Percentiles rank a stretch among this genome's conserved stretches.
Conservation (phyloP, 495 filamentous ascomycete genomes). For the Hypoxylon lienhwacheense region DNA sequence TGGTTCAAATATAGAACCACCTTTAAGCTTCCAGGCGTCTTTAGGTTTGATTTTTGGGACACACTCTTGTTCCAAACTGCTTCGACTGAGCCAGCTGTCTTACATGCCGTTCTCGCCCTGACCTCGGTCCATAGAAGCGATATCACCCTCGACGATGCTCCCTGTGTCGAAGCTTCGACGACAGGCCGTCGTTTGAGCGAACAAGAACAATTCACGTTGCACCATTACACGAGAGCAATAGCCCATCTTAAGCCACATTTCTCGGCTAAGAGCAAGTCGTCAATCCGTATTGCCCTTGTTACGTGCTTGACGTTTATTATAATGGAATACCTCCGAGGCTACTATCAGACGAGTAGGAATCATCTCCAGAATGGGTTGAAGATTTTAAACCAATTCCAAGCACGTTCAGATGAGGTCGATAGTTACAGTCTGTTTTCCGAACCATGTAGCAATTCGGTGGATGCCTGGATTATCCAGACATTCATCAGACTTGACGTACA, state of each 20-base stretch:
- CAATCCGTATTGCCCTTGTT: slow-evolving; percentile 51
- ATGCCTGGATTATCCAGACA: slow-evolving; percentile 45
- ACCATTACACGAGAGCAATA: slow-evolving; percentile 53
- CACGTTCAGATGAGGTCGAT: slow-evolving; percentile 8
- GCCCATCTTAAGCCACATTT: slow-evolving; percentile 41
- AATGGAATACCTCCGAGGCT: slow-evolving; percentile 58
- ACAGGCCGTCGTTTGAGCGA: slow-evolving; percentile 20
- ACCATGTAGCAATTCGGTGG: slow-evolving; percentile 29
- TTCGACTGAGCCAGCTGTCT: slow-evolving; percentile 51
- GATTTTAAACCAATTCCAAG: slow-evolving; percentile 35
- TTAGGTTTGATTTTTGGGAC: slow-evolving; percentile 52
- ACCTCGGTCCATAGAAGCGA: slow-evolving; percentile 48
- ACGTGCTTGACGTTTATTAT: slow-evolving; percentile 60
- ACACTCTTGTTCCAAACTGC: slow-evolving; percentile 50
- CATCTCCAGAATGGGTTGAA: slow-evolving; percentile 53
- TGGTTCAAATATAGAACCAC: slow-evolving; percentile 49
- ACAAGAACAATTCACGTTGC: slow-evolving; percentile 43
- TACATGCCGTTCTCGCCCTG: slow-evolving; percentile 55
- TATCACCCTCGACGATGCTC: too few relatives aligned
- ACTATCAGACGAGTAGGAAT: slow-evolving; percentile 42
- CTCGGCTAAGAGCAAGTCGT: slow-evolving; percentile 21
- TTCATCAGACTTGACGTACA: slow-evolving; percentile 45
- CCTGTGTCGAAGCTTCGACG: background rate
- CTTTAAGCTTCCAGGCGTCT: slow-evolving; percentile 49
- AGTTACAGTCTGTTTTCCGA: slow-evolving; percentile 18